Base-by-base conservation (phyloP, 2,329 filamentous ascomycete genomes). In the Pseudopyrenochaeta lycopersici region DNA sequence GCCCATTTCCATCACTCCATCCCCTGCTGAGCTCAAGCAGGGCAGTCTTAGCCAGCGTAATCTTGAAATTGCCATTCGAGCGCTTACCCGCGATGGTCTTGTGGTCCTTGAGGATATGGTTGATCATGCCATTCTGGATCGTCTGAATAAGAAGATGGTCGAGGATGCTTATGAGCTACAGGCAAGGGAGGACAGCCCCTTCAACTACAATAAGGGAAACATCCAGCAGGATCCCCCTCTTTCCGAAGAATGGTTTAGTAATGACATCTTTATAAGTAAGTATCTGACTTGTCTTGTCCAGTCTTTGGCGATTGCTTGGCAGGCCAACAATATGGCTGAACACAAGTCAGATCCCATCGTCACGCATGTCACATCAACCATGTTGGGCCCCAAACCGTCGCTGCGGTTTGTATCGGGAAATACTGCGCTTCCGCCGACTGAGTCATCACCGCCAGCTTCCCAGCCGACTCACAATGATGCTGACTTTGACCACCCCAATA, bases 121-220 rank as follows among this genome's bases (percentile, higher is more conserved):
- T 14, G 77, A 80, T 0, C 81, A 84, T 56, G 64, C 75, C 0
- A 67, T 80, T n/a, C 71, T 88, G 2, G 83, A 88, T 60, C 62
- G 65, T 6, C 73, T 89, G 32, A 88, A 88, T 62, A 56, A 62
- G 40, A 84, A 82, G 58, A 89, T 89, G 86, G 78, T 84, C 1
- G 31, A 82, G 40, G 86, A 89, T 66, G 85, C 85, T 1, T 76
- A 76, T 2, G 64, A 70, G 3, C 75, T 88, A 2, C 82, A 84
- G 51, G 76, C 74, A 0, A 73, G 77, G 29, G 84, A 84, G 1
- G 79, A 85, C 17, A 77, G 84, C 14, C 80, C 81, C 0, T 88
- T 82, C 76, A 88, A 88, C 60, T 88, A 88, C 65, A 87, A 88
- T 63, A 80, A 80, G 42, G 84, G 83, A 1, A 88, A 87, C 57